Percentiles rank a stretch among this genome's conserved stretches.
phyloP scores from a whole-genome alignment of 2,329 filamentous ascomycete species.

The Ophiocordyceps camponoti-rufipedis region DNA sequence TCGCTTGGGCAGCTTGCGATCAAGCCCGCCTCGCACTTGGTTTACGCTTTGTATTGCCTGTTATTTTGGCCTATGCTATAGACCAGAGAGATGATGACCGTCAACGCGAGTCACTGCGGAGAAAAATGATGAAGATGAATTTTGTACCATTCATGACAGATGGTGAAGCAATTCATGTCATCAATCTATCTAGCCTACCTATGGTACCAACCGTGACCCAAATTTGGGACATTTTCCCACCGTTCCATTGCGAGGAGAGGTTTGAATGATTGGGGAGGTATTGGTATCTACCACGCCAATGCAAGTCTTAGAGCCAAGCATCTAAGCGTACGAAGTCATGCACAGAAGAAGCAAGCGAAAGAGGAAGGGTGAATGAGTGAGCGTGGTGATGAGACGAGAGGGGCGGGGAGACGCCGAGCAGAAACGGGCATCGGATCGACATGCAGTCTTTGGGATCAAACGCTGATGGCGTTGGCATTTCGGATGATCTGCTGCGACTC shows the following conservation, averaged over 20 bases:
- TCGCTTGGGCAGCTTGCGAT: not conserved
- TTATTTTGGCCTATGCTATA: not conserved
- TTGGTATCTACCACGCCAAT: not conserved
- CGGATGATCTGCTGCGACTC: conserved; percentile 18
- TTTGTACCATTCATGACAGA: not conserved
- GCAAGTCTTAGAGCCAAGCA: not conserved
- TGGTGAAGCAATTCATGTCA: not conserved
- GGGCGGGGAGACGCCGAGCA: not conserved
- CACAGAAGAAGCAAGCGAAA: not conserved
- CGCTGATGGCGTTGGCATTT: conserved; percentile 5
- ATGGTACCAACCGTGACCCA: too few species aligned
- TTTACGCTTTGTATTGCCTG: not conserved
- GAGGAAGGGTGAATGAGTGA: not conserved
- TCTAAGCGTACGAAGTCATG: not conserved
- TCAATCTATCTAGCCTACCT: not conserved
- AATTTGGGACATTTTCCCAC: not conserved
- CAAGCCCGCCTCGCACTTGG: not conserved
- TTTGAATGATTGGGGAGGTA: not conserved
- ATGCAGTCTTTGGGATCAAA: not conserved
- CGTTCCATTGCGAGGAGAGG: not conserved
- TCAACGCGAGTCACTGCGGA: not conserved
- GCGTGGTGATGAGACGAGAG: not conserved
- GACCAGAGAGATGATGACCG: not conserved
- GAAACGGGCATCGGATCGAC: too few species aligned
- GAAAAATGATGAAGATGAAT: not conserved